phyloP scores from a whole-genome alignment of 345 rosid genomes.

The Erysimum cheiranthoides region DNA sequence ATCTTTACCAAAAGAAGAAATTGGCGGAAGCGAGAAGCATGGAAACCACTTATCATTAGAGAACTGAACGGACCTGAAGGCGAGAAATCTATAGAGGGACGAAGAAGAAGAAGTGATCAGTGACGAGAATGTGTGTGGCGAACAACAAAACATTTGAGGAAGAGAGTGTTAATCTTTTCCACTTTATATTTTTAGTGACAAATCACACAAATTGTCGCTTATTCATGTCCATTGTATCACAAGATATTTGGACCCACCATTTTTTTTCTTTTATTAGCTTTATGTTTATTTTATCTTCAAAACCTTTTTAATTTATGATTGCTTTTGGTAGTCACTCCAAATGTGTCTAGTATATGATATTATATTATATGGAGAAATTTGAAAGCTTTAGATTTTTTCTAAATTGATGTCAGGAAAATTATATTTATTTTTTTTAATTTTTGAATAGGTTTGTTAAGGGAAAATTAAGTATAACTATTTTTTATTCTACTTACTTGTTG shows the following conservation, averaged over 20 bases:
- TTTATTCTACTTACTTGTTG: too few species aligned
- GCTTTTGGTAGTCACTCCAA: background rate
- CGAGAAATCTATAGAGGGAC: background rate
- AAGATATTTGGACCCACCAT: conserved; percentile 14
- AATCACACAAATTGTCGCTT: background rate
- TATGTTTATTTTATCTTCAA: background rate
- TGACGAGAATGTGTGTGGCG: background rate
- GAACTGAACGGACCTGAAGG: background rate
- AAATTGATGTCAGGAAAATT: too few species aligned
- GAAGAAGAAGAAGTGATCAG: too few species aligned
- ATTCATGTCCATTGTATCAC: conserved; percentile 12
- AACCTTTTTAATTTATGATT: background rate
- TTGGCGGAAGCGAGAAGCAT: background rate
- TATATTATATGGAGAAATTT: too few species aligned
- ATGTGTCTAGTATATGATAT: background rate
- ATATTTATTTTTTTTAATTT: too few species aligned
- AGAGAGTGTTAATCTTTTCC: background rate
- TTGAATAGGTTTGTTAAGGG: background rate
- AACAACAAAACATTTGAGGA: background rate
- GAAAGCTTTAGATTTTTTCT: too few species aligned
- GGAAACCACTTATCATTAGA: background rate
- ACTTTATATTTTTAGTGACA: conserved; percentile 10
- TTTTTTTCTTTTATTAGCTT: background rate
- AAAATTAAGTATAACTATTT: background rate
- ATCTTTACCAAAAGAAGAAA: background rate